Evolutionary conservation across 2,329 filamentous ascomycete species (phyloP).

Genomic region (Zymoseptoria tritici): DNA sequence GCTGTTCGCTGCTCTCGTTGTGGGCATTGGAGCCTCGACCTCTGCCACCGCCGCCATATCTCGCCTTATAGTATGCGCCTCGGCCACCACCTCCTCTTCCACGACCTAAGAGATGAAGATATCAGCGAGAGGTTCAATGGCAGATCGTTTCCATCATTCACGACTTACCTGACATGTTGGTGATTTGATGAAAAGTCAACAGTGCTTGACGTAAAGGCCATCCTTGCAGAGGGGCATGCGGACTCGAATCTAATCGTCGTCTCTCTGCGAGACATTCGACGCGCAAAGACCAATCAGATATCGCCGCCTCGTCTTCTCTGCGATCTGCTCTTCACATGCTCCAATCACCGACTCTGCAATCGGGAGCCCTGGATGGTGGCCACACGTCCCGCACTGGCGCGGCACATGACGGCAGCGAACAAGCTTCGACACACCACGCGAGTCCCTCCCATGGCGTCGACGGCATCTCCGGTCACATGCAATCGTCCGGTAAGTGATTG

Average conservation of each 20-base stretch:
- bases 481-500: not conserved
- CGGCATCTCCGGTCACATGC: not conserved
- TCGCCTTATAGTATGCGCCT: slow-evolving; percentile 25
- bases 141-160: not conserved
- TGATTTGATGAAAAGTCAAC: not conserved
- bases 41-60: slow-evolving; percentile 19
- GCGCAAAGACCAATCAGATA: not conserved
- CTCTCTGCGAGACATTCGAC: not conserved
- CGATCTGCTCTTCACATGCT: too few relatives aligned
- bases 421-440: not conserved
- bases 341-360: too few relatives aligned
- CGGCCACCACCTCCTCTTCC: slow-evolving; percentile 20
- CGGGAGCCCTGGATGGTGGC: too few relatives aligned
- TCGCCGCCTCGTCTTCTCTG: not conserved
- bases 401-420: not conserved
- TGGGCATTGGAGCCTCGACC: slow-evolving; percentile 1
- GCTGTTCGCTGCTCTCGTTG: slow-evolving; percentile 1
- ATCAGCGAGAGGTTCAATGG: slow-evolving; percentile 2
- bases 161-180: slow-evolving; percentile 12
- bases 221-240: not conserved
- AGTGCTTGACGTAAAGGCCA: too few relatives aligned
- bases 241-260: not conserved
- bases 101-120: slow-evolving; percentile 1
- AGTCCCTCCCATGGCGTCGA: too few relatives aligned
- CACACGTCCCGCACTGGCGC: too few relatives aligned